phyloP scores from a whole-genome alignment of 2,329 filamentous ascomycete species.

The Xylariaceae sp. region DNA sequence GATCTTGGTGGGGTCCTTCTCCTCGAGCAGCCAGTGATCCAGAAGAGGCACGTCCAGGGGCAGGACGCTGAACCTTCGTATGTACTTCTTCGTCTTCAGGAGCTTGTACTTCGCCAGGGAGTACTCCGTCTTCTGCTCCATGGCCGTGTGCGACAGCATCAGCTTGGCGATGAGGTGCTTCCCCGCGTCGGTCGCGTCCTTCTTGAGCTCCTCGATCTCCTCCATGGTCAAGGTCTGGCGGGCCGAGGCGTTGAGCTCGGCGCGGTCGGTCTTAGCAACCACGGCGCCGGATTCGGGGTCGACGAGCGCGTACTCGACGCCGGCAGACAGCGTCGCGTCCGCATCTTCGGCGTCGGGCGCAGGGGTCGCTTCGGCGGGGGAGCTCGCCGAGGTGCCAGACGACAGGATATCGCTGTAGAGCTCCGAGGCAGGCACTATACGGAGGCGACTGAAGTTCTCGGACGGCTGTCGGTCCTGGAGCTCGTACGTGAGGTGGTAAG shows the following conservation, averaged over 20 bases:
- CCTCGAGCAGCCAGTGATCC: constrained; percentile 68
- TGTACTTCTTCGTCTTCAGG: constrained; percentile 88
- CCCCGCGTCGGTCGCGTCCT: constrained; percentile 67
- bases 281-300: constrained; percentile 39
- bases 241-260: constrained; percentile 27
- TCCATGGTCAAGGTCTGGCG: constrained; percentile 71
- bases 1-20: constrained; percentile 72
- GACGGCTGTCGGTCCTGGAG: constrained; percentile 63
- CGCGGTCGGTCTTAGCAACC: constrained; percentile 39
- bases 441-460: constrained; percentile 60
- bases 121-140: constrained; percentile 92
- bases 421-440: constrained; percentile 72
- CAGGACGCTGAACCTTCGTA: constrained; percentile 76
- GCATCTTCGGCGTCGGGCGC: constrained; percentile 29
- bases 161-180: constrained; percentile 91
- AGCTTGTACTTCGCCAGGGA: constrained; percentile 94
- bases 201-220: constrained; percentile 69
- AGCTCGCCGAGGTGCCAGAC: constrained; percentile 14
- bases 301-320: constrained; percentile 37
- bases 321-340: constrained; percentile 34
- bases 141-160: constrained; percentile 76
- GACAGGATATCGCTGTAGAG: constrained; percentile 72
- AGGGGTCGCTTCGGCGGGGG: constrained; percentile 29
- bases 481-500: constrained; percentile 88
- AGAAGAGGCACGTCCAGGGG: constrained; percentile 75